A percentile compares a stretch with the other conserved stretches of the same genome.
Conservation (phyloP, 176 grass and related monocot genomes). For the Triticum dicoccoides region DNA sequence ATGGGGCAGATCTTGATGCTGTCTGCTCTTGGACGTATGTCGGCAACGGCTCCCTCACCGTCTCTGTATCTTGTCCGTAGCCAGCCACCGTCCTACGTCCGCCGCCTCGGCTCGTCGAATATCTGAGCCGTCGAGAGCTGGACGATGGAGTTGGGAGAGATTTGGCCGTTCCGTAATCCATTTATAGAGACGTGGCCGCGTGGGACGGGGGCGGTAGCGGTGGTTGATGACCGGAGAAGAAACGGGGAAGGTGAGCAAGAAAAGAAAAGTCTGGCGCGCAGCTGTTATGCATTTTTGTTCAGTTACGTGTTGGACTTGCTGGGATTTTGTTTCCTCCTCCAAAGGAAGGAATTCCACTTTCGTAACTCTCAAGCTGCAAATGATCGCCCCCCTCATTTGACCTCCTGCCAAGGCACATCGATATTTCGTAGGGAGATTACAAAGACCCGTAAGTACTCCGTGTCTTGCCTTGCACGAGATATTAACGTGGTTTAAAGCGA, state of each 20-base stretch:
- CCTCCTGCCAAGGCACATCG: conserved; percentile 13
- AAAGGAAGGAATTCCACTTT: not conserved
- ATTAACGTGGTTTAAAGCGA: not conserved
- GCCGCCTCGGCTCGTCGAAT: not conserved
- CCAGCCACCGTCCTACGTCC: not conserved
- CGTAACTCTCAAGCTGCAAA: not conserved
- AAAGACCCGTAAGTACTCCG: not conserved
- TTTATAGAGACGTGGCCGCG: conserved; percentile 30
- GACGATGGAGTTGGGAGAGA: not conserved
- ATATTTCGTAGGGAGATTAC: not conserved
- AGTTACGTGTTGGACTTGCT: conserved; percentile 8
- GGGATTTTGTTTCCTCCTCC: not conserved
- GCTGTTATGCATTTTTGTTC: conserved; percentile 3
- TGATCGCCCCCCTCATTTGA: not conserved
- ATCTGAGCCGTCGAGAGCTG: not conserved
- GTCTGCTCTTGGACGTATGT: not conserved
- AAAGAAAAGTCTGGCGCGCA: conserved; percentile 38
- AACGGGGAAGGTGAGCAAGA: conserved; percentile 20
- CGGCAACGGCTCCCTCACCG: conserved; percentile 21
- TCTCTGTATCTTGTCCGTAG: conserved; percentile 20
- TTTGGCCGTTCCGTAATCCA: not conserved
- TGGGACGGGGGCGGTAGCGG: not conserved
- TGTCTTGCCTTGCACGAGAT: not conserved
- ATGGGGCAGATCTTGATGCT: not conserved
- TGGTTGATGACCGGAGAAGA: conserved; percentile 18